phyloP scores from a whole-genome alignment of 495 filamentous ascomycete genomes.

The Bombardia bombarda region DNA sequence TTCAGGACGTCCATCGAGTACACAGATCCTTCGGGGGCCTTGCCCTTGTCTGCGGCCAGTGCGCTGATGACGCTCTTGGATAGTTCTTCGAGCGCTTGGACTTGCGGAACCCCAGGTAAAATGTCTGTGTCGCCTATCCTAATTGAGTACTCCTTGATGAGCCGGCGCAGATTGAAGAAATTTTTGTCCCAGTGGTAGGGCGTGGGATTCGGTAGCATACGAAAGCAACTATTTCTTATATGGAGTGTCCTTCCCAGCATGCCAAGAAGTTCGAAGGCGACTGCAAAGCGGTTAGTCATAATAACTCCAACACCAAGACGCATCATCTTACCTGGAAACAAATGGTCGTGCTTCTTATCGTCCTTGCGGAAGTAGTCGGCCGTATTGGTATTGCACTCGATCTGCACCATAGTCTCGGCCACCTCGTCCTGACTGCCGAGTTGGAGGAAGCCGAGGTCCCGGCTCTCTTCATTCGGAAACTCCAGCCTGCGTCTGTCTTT shows the following conservation, averaged over 20 bases:
- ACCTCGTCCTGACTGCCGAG: slow-evolving; percentile 32
- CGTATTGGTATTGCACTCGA: slow-evolving; percentile 36
- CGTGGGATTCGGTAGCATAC: slow-evolving; percentile 43
- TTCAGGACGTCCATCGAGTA: slow-evolving; percentile 25
- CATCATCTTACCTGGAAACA: slow-evolving; percentile 35
- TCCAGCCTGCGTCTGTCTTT: slow-evolving; percentile 26
- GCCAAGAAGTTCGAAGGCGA: slow-evolving; percentile 43
- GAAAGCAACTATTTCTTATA: slow-evolving; percentile 30
- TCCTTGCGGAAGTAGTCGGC: slow-evolving; percentile 27
- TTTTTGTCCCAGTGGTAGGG: slow-evolving; percentile 37
- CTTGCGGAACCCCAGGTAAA: slow-evolving; percentile 4
- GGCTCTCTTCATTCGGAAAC: slow-evolving; percentile 27
- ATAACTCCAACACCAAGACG: not conserved
- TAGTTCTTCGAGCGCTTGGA: slow-evolving; percentile 2
- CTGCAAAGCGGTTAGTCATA: slow-evolving; percentile 12
- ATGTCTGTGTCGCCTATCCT: slow-evolving; percentile 12
- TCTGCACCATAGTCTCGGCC: slow-evolving; percentile 34
- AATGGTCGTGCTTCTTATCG: slow-evolving; percentile 28
- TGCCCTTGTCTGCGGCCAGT: slow-evolving; percentile 5
- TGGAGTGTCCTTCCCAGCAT: slow-evolving; percentile 42
- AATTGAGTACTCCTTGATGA: slow-evolving; percentile 25
- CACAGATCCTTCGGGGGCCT: slow-evolving; percentile 10
- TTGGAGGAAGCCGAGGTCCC: slow-evolving; percentile 25
- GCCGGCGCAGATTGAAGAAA: slow-evolving; percentile 25
- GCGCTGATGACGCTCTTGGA: slow-evolving; percentile 4